These are phyloP conservation scores for Solanum chacoense DNA, from an alignment of 305 asterid genomes.

Conservation along the genomic window DNA sequence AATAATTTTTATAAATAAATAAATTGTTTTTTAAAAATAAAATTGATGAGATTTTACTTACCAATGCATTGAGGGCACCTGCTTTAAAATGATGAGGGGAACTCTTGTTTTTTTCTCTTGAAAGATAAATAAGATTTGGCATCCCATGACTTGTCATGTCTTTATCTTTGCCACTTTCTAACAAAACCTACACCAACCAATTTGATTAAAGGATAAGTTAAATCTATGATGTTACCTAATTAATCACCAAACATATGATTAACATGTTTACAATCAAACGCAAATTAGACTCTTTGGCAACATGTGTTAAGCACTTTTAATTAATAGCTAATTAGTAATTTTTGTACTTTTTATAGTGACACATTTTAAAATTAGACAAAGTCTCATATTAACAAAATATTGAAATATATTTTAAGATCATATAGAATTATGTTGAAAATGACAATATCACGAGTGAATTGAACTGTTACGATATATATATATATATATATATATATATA, in stretches of 20 bases:
- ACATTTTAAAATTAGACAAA: too few relatives aligned
- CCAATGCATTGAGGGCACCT: slow-evolving; percentile 81
- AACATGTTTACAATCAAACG: not conserved
- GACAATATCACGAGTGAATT: not conserved
- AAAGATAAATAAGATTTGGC: slow-evolving; percentile 64
- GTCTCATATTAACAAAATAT: not conserved
- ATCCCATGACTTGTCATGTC: slow-evolving; percentile 27
- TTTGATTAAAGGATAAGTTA: not conserved
- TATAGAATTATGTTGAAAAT: not conserved
- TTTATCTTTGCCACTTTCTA: slow-evolving; percentile 20
- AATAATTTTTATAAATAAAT: too few relatives aligned
- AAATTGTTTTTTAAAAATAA: too few relatives aligned
- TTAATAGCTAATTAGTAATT: too few relatives aligned
- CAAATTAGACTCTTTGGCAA: not conserved
- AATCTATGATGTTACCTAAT: not conserved
- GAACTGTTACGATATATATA: not conserved
- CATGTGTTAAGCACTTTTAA: not conserved
- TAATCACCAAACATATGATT: not conserved
- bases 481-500: too few relatives aligned
- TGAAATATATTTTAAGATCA: not conserved
- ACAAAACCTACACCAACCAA: slow-evolving; percentile 19
- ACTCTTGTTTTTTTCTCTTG: slow-evolving; percentile 45
- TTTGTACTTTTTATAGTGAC: too few relatives aligned
- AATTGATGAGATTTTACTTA: slow-evolving; percentile 13
- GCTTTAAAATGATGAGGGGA: slow-evolving; percentile 72